Percentiles rank a stretch among this genome's conserved stretches.
phyloP scores from a whole-genome alignment of 306 rosid species.

The Biancaea sappan region DNA sequence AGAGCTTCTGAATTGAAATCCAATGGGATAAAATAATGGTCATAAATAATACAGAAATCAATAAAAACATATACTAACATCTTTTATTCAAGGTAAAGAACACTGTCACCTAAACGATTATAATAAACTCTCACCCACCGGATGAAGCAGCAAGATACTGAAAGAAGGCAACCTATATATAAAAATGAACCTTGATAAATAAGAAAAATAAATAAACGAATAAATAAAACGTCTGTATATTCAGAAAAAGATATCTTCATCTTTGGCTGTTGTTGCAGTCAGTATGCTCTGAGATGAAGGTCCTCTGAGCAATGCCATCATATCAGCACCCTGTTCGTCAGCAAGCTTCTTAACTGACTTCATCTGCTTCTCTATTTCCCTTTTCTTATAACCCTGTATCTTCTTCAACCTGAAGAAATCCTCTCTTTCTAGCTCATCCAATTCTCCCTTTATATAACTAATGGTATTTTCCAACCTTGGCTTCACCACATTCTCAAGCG shows the following conservation, averaged over 20 bases:
- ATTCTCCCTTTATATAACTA: slow-evolving; percentile 78
- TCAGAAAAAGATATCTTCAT: slow-evolving; percentile 80
- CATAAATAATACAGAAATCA: slow-evolving; percentile 35
- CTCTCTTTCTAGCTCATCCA: slow-evolving; percentile 94
- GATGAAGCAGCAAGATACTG: slow-evolving; percentile 5
- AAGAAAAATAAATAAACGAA: too few species aligned
- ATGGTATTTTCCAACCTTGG: slow-evolving; percentile 86
- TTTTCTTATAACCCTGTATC: slow-evolving; percentile 83
- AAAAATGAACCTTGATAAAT: slow-evolving; percentile 26
- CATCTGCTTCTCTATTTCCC: slow-evolving; percentile 81
- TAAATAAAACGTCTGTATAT: slow-evolving; percentile 23
- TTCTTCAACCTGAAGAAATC: slow-evolving; percentile 94
- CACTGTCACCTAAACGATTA: slow-evolving; percentile 35
- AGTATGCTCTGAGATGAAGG: slow-evolving; percentile 61
- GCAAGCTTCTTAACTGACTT: slow-evolving; percentile 48
- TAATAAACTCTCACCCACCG: slow-evolving; percentile 7
- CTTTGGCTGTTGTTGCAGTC: slow-evolving; percentile 58
- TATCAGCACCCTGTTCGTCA: slow-evolving; percentile 57
- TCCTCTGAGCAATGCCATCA: slow-evolving; percentile 55
- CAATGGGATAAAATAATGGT: slow-evolving; percentile 16
- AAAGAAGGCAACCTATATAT: slow-evolving; percentile 2
- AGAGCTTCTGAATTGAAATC: slow-evolving; percentile 29
- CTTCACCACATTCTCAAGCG: slow-evolving; percentile 87
- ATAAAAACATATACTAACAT: slow-evolving; percentile 29
- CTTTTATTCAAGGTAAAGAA: slow-evolving; percentile 46